Evolutionary conservation across 805 yeast genomes (phyloP).

Genomic region (Candida michaelii): DNA sequence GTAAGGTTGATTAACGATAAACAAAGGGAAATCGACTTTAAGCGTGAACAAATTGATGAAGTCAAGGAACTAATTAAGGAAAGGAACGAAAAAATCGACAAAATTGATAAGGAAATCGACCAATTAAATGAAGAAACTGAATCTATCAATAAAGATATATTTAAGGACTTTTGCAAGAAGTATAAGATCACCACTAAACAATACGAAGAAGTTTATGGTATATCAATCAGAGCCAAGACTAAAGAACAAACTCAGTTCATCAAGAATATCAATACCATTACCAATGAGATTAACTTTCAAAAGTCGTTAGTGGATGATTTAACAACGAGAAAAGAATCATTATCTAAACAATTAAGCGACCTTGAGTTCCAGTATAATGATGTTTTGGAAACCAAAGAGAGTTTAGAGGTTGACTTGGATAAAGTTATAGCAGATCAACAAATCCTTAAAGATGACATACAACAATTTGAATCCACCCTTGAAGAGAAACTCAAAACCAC

Average conservation of each 20-base stretch:
- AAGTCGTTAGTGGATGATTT: constrained; percentile 57
- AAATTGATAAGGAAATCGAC: constrained; percentile 22
- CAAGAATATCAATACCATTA: constrained; percentile 59
- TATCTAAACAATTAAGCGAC: constrained; percentile 38
- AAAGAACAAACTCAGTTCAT: constrained; percentile 62
- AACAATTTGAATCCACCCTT: constrained; percentile 10
- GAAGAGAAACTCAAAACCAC: constrained; percentile 21
- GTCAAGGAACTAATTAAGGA: constrained; percentile 14
- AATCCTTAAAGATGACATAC: constrained; percentile 21
- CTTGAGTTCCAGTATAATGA: constrained; percentile 33
- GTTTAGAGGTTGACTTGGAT: constrained; percentile 22
- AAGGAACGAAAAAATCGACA: constrained; percentile 16
- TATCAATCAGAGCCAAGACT: constrained; percentile 51
- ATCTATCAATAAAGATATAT: constrained; percentile 45
- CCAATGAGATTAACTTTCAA: constrained; percentile 66
- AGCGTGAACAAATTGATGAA: constrained; percentile 24
- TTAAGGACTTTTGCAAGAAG: constrained; percentile 52
- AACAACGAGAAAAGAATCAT: constrained; percentile 40
- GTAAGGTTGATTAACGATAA: constrained; percentile 47
- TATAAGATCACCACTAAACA: constrained; percentile 53
- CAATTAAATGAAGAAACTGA: constrained; percentile 19
- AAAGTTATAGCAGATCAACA: constrained; percentile 29
- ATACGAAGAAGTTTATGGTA: constrained; percentile 70
- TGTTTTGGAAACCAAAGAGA: constrained; percentile 34
- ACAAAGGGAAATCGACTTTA: constrained; percentile 52